Conservation (phyloP, 2,329 filamentous ascomycete genomes). For the Xylariaceae sp. region DNA sequence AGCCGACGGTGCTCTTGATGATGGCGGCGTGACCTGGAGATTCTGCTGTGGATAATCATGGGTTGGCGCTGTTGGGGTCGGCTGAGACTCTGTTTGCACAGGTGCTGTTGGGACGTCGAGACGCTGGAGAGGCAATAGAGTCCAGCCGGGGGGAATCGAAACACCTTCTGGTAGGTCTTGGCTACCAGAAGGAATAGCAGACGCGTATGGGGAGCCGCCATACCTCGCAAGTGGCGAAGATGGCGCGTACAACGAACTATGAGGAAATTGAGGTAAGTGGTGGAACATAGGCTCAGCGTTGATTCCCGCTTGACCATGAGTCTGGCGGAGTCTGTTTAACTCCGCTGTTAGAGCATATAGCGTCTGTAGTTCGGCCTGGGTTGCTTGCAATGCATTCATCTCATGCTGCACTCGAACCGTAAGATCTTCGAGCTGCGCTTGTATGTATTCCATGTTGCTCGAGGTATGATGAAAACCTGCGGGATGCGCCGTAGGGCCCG, state of each 20-base stretch:
- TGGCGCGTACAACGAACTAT: slow-evolving; percentile 33
- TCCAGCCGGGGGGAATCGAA: slow-evolving; percentile 61
- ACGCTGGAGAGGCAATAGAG: slow-evolving; percentile 56
- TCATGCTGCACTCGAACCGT: slow-evolving; percentile 66
- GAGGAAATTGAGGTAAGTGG: slow-evolving; percentile 23
- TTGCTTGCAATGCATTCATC: slow-evolving; percentile 55
- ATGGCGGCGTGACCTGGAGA: slow-evolving; percentile 12
- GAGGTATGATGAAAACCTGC: slow-evolving; percentile 9
- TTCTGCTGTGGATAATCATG: slow-evolving; percentile 8
- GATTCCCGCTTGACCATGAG: slow-evolving; percentile 28
- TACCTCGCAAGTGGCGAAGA: slow-evolving; percentile 45
- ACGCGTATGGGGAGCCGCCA: slow-evolving; percentile 39
- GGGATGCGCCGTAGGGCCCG: slow-evolving; percentile 5
- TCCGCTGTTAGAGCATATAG: slow-evolving; percentile 64
- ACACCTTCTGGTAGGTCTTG: slow-evolving; percentile 58
- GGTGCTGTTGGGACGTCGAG: slow-evolving; percentile 37
- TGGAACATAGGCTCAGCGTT: slow-evolving; percentile 15
- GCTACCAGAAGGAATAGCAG: slow-evolving; percentile 55
- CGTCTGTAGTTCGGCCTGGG: slow-evolving; percentile 63
- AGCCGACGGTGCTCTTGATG: slow-evolving; percentile 6
- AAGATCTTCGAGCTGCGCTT: slow-evolving; percentile 58
- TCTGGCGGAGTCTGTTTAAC: slow-evolving; percentile 57
- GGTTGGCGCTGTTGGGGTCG: slow-evolving; percentile 11
- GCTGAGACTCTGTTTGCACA: slow-evolving; percentile 17
- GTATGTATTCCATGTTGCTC: slow-evolving; percentile 38